Base-by-base conservation (phyloP, 768 basidiomycete species). In the Thelephora aurantiotincta region DNA sequence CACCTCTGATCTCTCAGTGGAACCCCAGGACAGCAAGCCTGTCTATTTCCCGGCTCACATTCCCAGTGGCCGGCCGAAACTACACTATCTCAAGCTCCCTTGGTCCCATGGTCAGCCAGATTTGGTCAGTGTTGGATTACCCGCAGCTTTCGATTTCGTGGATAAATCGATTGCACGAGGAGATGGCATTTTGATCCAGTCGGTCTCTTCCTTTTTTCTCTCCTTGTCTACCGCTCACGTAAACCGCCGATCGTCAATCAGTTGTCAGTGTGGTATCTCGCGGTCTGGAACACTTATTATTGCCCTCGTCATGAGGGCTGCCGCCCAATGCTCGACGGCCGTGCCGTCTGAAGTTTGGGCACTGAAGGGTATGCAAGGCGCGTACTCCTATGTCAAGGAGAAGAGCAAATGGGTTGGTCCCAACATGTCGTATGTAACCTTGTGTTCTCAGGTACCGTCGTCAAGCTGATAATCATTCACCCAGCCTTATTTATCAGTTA, bases 51-150 rank as follows among this genome's bases (percentile, higher is more conserved):
- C 81, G 11, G 70, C 86, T 2, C 75, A 88, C 61, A 58, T 75
- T 7, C 65, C 74, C 33, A 78, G 68, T 44, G 87, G 84, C 47
- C 73, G 86, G 53, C 87, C 89, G 0, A 71, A 71, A 14, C 77
- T 91, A 73, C 78, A 89, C 62, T 92, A 93, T 60, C 80, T 90
- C 64, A 90, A 89, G 62, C 75, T 93, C 22, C 73, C 74, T 45
- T 94, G 91, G 92, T 91, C 88, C 19, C 91, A 94, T 59, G 91
- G 91, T n/a, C 87, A 93, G 64, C 73, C 83, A 48, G 83, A 94
- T 60, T 76, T 94, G 35, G 87, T 90, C 54, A 64, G 77, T 2
- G 65, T 75, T 35, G 89, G 88, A 43, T 90, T 92, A 63, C 76
- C 77, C 45, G 72, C 69, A 6, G 91, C 82, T 5, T 88, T 92